Percentiles rank a stretch among this genome's conserved stretches.
Evolutionary conservation across 2,329 filamentous ascomycete genomes (phyloP).

Genomic region (Colletotrichum liriopes): DNA sequence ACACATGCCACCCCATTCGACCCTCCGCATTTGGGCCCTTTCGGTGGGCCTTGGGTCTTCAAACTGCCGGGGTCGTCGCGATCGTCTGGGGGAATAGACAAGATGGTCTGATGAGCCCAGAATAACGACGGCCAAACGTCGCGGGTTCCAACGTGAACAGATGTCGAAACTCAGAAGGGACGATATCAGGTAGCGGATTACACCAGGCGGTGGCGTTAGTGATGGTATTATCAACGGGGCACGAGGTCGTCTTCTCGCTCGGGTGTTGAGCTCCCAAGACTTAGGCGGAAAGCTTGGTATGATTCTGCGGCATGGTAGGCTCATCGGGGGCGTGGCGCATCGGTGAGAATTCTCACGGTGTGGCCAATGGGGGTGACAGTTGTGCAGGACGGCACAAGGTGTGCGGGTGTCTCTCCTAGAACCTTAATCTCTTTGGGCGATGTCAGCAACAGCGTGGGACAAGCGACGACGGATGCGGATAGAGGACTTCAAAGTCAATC

Average conservation of each 20-base stretch:
- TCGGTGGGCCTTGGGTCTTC: conserved; percentile 19
- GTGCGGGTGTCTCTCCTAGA: conserved; percentile 22
- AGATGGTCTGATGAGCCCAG: conserved; percentile 29
- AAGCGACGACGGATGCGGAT: conserved; percentile 16
- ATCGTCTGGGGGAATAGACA: conserved; percentile 25
- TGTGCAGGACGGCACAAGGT: conserved; percentile 13
- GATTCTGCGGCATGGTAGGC: conserved; percentile 18
- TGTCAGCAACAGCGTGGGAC: conserved; percentile 28
- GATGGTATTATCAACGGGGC: conserved; percentile 5
- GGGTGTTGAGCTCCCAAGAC: conserved; percentile 14
- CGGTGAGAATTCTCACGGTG: conserved; percentile 1
- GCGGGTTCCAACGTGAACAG: conserved; percentile 11
- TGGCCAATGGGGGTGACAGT: conserved; percentile 11
- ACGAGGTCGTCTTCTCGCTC: conserved; percentile 16
- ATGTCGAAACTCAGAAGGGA: background rate
- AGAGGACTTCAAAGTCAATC: conserved; percentile 17
- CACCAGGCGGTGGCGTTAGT: background rate
- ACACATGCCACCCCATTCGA: conserved; percentile 36
- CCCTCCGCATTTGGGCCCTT: conserved; percentile 33
- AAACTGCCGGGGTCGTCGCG: conserved; percentile 24
- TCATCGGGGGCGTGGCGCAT: conserved; percentile 3
- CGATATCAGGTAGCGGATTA: background rate
- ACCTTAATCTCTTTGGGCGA: conserved; percentile 28
- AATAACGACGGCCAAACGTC: conserved; percentile 22
- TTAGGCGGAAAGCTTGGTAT: conserved; percentile 39